phyloP scores from a whole-genome alignment of 23 red algal genomes.

The Gracilaria vermiculophylla region DNA sequence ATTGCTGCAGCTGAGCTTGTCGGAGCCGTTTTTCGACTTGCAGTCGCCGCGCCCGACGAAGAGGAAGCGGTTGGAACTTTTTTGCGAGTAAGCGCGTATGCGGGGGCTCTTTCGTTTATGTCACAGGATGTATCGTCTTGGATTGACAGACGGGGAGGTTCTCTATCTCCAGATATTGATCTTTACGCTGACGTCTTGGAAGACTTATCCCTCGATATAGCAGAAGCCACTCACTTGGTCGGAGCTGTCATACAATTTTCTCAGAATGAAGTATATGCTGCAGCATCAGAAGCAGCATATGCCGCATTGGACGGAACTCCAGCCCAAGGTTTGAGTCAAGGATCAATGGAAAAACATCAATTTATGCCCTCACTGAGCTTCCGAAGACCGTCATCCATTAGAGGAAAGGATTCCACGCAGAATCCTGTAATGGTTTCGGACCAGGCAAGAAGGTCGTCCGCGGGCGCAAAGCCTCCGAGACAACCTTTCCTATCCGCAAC shows the following conservation, averaged over 20 bases:
- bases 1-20: slow-evolving; percentile 62
- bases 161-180: slow-evolving; percentile 55
- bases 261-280: slow-evolving; percentile 43
- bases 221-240: slow-evolving; percentile 54
- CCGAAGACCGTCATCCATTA: neutral
- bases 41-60: slow-evolving; percentile 68
- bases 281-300: slow-evolving; percentile 56
- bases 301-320: slow-evolving; percentile 15
- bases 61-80: slow-evolving; percentile 53
- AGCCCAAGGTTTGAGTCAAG: neutral
- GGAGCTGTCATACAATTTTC: slow-evolving; percentile 42
- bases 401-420: neutral
- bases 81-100: slow-evolving; percentile 46
- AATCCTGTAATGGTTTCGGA: neutral
- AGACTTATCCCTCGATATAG: slow-evolving; percentile 67
- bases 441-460: neutral
- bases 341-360: neutral
- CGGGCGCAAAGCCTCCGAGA: neutral
- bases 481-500: neutral
- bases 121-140: slow-evolving; percentile 39
- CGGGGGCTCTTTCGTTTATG: slow-evolving; percentile 55
- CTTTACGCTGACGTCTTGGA: slow-evolving; percentile 82
- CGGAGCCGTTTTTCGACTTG: slow-evolving; percentile 56
- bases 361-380: neutral
- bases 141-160: slow-evolving; percentile 58